Conservation (phyloP, 176 grass and related monocot genomes). For the Areca catechu region DNA sequence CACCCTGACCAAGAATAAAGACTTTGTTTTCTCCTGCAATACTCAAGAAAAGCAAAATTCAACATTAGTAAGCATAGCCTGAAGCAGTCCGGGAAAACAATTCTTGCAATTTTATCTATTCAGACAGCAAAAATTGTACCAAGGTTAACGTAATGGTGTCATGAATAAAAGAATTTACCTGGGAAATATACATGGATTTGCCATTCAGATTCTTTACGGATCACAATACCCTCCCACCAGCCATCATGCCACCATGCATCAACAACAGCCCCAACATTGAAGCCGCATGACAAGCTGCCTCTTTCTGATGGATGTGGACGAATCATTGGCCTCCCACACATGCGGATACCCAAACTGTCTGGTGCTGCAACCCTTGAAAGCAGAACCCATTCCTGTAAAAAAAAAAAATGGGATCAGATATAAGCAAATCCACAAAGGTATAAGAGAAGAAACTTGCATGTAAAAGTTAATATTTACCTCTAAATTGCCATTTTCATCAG, state of each 20-base stretch:
- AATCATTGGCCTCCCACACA: conserved; percentile 50
- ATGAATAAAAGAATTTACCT: conserved; percentile 30
- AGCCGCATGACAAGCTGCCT: conserved; percentile 12
- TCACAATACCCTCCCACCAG: conserved; percentile 94
- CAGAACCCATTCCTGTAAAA: conserved; percentile 69
- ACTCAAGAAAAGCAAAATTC: neutral
- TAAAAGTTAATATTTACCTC: conserved; percentile 37
- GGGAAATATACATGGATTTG: conserved; percentile 67
- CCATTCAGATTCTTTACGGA: conserved; percentile 23
- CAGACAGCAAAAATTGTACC: too few species aligned
- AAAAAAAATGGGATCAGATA: neutral
- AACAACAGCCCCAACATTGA: conserved; percentile 52
- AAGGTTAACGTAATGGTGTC: too few species aligned
- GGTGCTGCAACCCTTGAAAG: conserved; percentile 41
- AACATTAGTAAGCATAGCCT: too few species aligned
- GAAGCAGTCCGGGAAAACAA: too few species aligned
- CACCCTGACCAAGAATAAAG: conserved; percentile 33
- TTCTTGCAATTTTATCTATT: too few species aligned
- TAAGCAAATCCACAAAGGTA: neutral
- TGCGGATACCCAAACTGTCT: conserved; percentile 47
- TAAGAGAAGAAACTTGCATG: conserved; percentile 1
- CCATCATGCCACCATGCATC: conserved; percentile 84
- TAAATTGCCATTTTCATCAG: conserved; percentile 57
- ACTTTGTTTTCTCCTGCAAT: conserved; percentile 54
- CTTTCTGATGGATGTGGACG: conserved; percentile 29